phyloP scores from a whole-genome alignment of 305 asterid genomes.

The Solanum chacoense region DNA sequence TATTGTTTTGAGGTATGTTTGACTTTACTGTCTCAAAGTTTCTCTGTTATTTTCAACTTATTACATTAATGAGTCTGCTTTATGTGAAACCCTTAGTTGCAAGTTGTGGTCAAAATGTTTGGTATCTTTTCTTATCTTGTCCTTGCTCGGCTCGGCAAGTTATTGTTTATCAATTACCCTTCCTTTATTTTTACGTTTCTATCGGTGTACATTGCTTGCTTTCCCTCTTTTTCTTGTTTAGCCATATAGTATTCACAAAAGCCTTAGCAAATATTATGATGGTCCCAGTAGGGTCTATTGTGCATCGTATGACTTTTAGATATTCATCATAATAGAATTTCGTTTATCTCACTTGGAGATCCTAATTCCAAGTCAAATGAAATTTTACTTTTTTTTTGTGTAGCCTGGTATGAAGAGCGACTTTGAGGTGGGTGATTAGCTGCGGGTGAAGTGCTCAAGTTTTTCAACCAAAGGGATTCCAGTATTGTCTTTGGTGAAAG shows the following conservation, averaged over 20 bases:
- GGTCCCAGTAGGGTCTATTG: not conserved
- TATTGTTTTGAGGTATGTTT: conserved; percentile 70
- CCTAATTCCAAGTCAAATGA: not conserved
- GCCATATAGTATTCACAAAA: not conserved
- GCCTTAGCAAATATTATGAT: not conserved
- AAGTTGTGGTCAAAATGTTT: not conserved
- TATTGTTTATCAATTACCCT: not conserved
- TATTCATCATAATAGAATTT: not conserved
- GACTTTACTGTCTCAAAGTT: not conserved
- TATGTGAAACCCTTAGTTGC: not conserved
- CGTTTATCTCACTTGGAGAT: not conserved
- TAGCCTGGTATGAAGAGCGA: conserved; percentile 38
- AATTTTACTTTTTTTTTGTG: conserved; percentile 2
- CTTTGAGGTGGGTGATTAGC: conserved; percentile 56
- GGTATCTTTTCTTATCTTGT: not conserved
- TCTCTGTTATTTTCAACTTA: not conserved
- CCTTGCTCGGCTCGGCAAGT: not conserved
- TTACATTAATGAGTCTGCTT: not conserved
- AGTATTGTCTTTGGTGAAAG: conserved; percentile 44
- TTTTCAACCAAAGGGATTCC: conserved; percentile 83
- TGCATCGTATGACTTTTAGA: not conserved
- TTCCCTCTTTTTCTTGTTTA: not conserved
- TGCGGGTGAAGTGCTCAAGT: conserved; percentile 55
- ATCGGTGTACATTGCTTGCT: not conserved
- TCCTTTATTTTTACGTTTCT: not conserved